Conservation (phyloP, 257 asterid genomes). For the Petunia axillaris region DNA sequence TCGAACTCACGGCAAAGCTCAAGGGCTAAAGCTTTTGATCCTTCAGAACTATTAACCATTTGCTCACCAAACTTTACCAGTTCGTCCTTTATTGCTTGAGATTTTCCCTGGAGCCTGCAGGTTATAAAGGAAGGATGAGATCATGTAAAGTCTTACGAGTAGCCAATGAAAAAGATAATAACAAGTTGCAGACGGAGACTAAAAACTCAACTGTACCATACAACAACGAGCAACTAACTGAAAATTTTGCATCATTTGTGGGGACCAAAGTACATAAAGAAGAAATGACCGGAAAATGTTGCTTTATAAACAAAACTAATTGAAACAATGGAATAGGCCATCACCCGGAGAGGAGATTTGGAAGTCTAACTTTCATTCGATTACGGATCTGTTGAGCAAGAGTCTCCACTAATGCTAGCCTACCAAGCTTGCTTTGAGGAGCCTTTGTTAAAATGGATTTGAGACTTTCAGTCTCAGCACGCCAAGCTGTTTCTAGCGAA, state of each 20-base stretch:
- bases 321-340: constrained; percentile 16
- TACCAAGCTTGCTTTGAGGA: constrained; percentile 43
- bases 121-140: constrained; percentile 21
- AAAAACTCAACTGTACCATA: constrained; percentile 7
- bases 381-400: constrained; percentile 41
- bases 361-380: constrained; percentile 82
- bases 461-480: constrained; percentile 41
- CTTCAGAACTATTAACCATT: constrained; percentile 91
- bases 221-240: neutral
- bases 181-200: neutral
- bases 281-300: neutral
- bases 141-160: neutral
- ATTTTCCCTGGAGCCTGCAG: constrained; percentile 94
- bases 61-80: constrained; percentile 86
- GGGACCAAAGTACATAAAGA: constrained; percentile 9
- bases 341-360: constrained; percentile 90
- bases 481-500: constrained; percentile 41
- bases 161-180: constrained; percentile 21
- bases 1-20: constrained; percentile 99
- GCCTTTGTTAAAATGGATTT: constrained; percentile 40
- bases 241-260: constrained; percentile 15
- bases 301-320: neutral
- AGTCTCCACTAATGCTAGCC: constrained; percentile 39
- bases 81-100: constrained; percentile 92
- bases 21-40: constrained; percentile 93